phyloP scores from a whole-genome alignment of 2,329 filamentous ascomycete genomes.

The Plenodomus biglobosus region DNA sequence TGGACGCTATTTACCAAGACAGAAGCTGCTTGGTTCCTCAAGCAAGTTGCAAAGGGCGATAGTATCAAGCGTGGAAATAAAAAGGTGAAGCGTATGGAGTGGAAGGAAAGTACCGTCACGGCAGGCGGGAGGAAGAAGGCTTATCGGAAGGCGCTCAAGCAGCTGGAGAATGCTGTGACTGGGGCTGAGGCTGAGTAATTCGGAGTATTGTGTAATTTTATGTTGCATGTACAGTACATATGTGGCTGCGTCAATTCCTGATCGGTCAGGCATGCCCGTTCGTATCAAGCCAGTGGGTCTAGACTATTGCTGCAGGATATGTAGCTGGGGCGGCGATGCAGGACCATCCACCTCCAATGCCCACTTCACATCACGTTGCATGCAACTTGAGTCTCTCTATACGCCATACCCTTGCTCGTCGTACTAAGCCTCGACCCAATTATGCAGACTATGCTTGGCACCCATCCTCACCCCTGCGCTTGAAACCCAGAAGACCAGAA shows the following conservation, averaged over 20 bases:
- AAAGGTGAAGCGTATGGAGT: conserved; percentile 51
- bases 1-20: conserved; percentile 84
- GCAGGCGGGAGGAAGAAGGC: conserved; percentile 43
- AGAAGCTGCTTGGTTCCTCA: conserved; percentile 92
- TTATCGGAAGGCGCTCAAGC: conserved; percentile 60
- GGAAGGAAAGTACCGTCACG: conserved; percentile 46
- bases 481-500: not conserved
- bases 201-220: not conserved
- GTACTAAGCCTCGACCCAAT: conserved; percentile 5
- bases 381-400: not conserved
- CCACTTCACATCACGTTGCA: not conserved
- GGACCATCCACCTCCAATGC: not conserved
- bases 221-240: not conserved
- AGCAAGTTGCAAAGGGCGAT: conserved; percentile 66
- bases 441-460: not conserved
- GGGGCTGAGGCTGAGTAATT: conserved; percentile 17
- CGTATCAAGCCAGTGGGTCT: not conserved
- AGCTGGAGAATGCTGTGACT: conserved; percentile 63
- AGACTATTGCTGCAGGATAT: not conserved
- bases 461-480: conserved; percentile 1
- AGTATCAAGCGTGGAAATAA: conserved; percentile 52
- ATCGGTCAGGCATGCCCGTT: not conserved
- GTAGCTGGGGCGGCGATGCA: not conserved
- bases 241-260: not conserved
- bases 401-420: not conserved